Percentiles rank a stretch among this genome's conserved stretches.
Conservation (phyloP, 495 filamentous ascomycete species). For the Penicillium egyptiacum region DNA sequence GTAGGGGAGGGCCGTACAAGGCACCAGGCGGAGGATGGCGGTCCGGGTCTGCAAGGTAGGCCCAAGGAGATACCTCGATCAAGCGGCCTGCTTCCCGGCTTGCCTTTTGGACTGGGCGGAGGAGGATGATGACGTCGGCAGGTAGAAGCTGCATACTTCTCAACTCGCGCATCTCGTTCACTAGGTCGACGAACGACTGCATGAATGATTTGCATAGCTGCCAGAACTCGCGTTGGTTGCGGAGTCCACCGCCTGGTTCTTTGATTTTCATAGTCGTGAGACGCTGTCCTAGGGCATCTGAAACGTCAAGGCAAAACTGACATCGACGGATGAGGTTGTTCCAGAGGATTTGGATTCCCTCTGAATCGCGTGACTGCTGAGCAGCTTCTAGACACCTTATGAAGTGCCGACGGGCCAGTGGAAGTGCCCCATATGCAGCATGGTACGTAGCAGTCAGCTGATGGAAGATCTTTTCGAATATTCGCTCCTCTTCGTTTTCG, state of each 20-base stretch:
- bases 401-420: slow-evolving; percentile 64
- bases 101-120: slow-evolving; percentile 72
- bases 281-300: slow-evolving; percentile 64
- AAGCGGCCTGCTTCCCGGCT: slow-evolving; percentile 72
- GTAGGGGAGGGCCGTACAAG: slow-evolving; percentile 44
- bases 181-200: slow-evolving; percentile 71
- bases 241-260: slow-evolving; percentile 66
- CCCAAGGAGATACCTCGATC: slow-evolving; percentile 79
- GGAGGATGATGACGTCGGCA: slow-evolving; percentile 62
- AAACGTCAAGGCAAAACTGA: slow-evolving; percentile 60
- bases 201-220: slow-evolving; percentile 74
- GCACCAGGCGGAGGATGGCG: slow-evolving; percentile 26
- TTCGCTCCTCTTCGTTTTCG: slow-evolving; percentile 71
- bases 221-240: slow-evolving; percentile 81
- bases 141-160: slow-evolving; percentile 63
- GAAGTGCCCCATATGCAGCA: slow-evolving; percentile 63
- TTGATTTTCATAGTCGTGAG: slow-evolving; percentile 80
- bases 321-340: slow-evolving; percentile 66
- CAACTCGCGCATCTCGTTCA: slow-evolving; percentile 67
- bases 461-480: slow-evolving; percentile 78
- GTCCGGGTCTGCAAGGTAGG: slow-evolving; percentile 47
- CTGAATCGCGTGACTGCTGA: slow-evolving; percentile 44
- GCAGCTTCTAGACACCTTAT: slow-evolving; percentile 47
- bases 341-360: slow-evolving; percentile 64
- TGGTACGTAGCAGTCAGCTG: slow-evolving; percentile 67